Percentiles rank a stretch among this genome's conserved stretches.
phyloP scores from a whole-genome alignment of 495 filamentous ascomycete species.

The Penicillium ucsense region DNA sequence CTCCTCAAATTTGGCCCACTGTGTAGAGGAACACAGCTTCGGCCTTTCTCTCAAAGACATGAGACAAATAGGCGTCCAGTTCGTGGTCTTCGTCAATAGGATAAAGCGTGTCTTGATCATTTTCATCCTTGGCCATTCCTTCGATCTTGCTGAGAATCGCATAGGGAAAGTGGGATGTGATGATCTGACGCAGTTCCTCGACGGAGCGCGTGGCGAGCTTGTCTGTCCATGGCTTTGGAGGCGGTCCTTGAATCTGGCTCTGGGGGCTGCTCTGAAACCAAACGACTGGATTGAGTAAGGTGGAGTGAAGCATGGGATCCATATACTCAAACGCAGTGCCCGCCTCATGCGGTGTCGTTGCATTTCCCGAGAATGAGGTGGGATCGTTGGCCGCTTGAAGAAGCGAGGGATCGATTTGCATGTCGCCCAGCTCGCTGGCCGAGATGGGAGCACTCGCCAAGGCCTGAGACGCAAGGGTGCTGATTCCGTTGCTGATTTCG shows the following conservation, averaged over 20 bases:
- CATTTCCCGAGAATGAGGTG: conserved; percentile 27
- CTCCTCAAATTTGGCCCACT: conserved; percentile 15
- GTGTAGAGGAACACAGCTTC: conserved; percentile 58
- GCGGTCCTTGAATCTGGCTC: conserved; percentile 33
- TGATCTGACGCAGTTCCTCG: conserved; percentile 43
- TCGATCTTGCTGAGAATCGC: conserved; percentile 48
- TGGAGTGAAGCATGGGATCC: conserved; percentile 24
- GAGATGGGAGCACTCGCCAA: conserved; percentile 38
- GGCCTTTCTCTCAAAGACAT: conserved; percentile 53
- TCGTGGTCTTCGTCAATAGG: conserved; percentile 60
- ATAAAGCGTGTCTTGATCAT: conserved; percentile 46
- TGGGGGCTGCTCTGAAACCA: conserved; percentile 55
- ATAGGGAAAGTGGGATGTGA: conserved; percentile 46
- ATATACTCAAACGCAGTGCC: conserved; percentile 28
- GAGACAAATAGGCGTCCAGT: conserved; percentile 56
- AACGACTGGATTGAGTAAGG: conserved; percentile 37
- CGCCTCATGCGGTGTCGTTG: conserved; percentile 25
- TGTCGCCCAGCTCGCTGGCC: conserved; percentile 37
- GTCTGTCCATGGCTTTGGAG: conserved; percentile 50
- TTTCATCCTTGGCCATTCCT: conserved; percentile 52
- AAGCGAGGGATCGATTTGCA: conserved; percentile 60
- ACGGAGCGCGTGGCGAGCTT: conserved; percentile 47
- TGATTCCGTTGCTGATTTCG: conserved; percentile 38
- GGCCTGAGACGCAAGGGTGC: conserved; percentile 42
- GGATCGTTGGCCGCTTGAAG: conserved; percentile 44